These are phyloP conservation scores for Teunomyces kruisii DNA, from an alignment of 805 yeast species.

Conservation along the genomic window DNA sequence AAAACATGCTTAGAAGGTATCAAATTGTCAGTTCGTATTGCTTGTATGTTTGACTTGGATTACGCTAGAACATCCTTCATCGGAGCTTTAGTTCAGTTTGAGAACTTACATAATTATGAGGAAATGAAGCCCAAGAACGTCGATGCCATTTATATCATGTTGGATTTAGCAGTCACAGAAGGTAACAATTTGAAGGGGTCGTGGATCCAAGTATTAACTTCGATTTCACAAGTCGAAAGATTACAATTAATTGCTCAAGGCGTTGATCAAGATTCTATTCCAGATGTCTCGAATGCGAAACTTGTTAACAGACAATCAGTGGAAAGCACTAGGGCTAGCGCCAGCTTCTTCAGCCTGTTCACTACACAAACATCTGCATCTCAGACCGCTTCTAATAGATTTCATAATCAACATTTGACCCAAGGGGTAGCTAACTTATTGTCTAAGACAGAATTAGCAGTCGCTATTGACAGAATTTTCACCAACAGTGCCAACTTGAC, in stretches of 20 bases:
- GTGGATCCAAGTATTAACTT: conserved; percentile 81
- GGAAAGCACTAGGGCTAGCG: conserved; percentile 46
- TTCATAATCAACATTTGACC: conserved; percentile 66
- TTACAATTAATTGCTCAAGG: conserved; percentile 86
- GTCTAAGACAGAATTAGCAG: conserved; percentile 67
- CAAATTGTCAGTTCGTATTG: conserved; percentile 74
- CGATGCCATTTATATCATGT: conserved; percentile 69
- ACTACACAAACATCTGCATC: conserved; percentile 51
- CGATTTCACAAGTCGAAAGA: conserved; percentile 89
- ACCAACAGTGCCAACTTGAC: conserved; percentile 75
- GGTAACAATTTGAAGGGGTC: conserved; percentile 70
- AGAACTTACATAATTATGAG: conserved; percentile 73
- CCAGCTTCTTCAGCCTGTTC: conserved; percentile 58
- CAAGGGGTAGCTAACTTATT: conserved; percentile 57
- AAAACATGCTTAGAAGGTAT: conserved; percentile 81
- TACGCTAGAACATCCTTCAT: conserved; percentile 87
- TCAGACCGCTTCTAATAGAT: conserved; percentile 68
- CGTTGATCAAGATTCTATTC: conserved; percentile 76
- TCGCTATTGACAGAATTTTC: conserved; percentile 83
- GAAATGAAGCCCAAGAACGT: conserved; percentile 80
- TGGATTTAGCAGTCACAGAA: conserved; percentile 75
- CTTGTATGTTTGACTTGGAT: conserved; percentile 79
- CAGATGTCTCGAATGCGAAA: conserved; percentile 80
- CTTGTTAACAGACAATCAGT: conserved; percentile 47
- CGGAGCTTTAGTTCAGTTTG: conserved; percentile 84